A percentile compares a stretch with the other conserved stretches of the same genome.
These are phyloP conservation scores for Nitzschia palea DNA, from an alignment of 108 stramenopile species.

Conservation along the genomic window DNA sequence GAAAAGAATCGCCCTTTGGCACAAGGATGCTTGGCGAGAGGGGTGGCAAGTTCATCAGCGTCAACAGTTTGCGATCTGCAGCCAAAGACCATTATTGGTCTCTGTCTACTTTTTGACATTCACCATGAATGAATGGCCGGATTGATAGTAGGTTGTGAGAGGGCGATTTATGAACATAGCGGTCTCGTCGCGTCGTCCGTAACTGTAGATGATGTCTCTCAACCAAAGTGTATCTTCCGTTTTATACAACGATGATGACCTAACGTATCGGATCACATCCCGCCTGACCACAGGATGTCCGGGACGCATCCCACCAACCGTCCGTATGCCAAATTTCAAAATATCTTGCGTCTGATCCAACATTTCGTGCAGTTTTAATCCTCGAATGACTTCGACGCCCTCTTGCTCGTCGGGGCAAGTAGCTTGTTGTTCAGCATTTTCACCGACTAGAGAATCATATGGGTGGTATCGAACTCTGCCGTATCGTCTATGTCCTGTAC, in stretches of 20 bases:
- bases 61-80: no score
- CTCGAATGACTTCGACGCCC: conserved; percentile 17
- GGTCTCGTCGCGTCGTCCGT: conserved; percentile 9
- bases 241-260: conserved; percentile 6
- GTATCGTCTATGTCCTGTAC: conserved; percentile 11
- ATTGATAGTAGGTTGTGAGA: conserved; percentile 22
- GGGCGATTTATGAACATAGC: conserved; percentile 16
- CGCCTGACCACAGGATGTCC: conserved; percentile 14
- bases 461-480: conserved; percentile 16
- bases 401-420: conserved; percentile 12
- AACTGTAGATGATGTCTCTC: conserved; percentile 14
- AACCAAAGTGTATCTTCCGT: conserved; percentile 10
- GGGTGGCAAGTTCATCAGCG: no score
- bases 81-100: no score
- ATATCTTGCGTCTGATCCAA: conserved; percentile 13
- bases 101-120: conserved; percentile 13
- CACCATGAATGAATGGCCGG: conserved; percentile 6
- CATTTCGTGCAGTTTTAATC: not conserved
- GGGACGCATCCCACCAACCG: conserved; percentile 15
- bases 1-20: no score
- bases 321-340: conserved; percentile 16
- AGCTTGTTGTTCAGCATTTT: not conserved
- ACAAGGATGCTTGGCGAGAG: no score
- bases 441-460: not conserved
- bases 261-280: not conserved